Evolutionary conservation across 129 eudicot species (phyloP).

Genomic region (carrot (Daucus carota)): DH1_v3.0 NC_030386.2:16676501-16677000

Average conservation of each 20-base stretch:
- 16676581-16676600: neutral
- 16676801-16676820: neutral
- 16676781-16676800: neutral
- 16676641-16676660: no score
- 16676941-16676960: neutral
- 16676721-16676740: neutral
- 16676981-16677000: slow-evolving; percentile 10
- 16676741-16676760: neutral
- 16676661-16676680: no score
- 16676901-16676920: neutral
- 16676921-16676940: neutral
- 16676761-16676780: neutral
- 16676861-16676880: neutral
- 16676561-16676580: no score
- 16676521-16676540: neutral
- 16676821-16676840: neutral
- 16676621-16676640: neutral
- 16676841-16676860: no score
- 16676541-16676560: neutral
- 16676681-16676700: neutral
- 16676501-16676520: neutral
- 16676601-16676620: neutral
- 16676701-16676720: neutral
- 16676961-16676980: neutral
- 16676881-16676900: neutral